Base-by-base conservation (phyloP, 1,139 yeast species). In the Magnusiomyces suaveolens region DNA sequence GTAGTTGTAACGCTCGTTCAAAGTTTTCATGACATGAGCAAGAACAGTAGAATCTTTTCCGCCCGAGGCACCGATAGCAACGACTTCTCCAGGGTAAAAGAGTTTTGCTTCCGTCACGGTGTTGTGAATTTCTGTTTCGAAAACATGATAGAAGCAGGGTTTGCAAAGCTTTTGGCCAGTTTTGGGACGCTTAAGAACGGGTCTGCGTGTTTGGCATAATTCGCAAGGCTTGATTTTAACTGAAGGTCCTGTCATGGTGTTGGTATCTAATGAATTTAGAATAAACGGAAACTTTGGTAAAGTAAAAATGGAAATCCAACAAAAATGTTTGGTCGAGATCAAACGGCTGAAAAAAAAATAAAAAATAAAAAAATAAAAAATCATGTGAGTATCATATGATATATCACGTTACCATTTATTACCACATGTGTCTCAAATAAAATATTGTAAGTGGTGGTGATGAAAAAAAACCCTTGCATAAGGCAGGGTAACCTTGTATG, bases 21-120 rank as follows among this genome's bases (percentile, higher is more conserved):
- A 72, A 0, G 92, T 80, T 66, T 89, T 92, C 71, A 94, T 72
- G 1, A 94, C 80, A 51, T 92, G 82, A 0, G 98, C 98, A 41
- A 94, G 72, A 0, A 94, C 98, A 0, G 98, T 94, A 2, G 97
- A 88, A 67, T 94, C 99, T 65, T 94, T 94, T 52, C 99, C 99
- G 25, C 99, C 99, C 1, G 96, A 87, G 0, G 98, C 98, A 16
- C 99, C 98, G 29, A 94, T 90, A 18, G 97, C 98, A 1, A 94
- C 92, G 43, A 74, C 77, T 65, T 94, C 98, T 18, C 97, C 97
- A 0, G 74, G 76, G 38, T 80, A 68, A 64, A 94, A 94, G 50
- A 94, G 76, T 1, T 80, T 74, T 54, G 86, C 83, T 49, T 80
- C 75, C 12, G 76, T 74, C 53, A 94, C 90, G 3, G 98, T 92